These are phyloP conservation scores for Herpetospermum pedunculosum DNA, from an alignment of 306 rosid genomes.

Conservation along the genomic window DNA sequence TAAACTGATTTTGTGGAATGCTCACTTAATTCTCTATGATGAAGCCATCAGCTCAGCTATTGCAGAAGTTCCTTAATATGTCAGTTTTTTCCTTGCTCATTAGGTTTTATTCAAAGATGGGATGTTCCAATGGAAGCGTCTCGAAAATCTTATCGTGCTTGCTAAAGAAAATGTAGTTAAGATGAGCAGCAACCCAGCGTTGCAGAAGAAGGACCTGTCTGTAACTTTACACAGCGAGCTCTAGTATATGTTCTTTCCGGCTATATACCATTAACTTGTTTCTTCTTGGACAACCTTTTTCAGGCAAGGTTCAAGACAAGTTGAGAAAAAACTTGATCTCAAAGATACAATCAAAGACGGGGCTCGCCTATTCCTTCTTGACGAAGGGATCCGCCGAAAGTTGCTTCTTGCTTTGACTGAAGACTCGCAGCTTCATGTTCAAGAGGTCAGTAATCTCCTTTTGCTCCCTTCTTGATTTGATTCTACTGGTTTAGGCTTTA, in stretches of 20 bases:
- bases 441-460: conserved; percentile 49
- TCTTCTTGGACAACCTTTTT: conserved; percentile 8
- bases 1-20: background rate
- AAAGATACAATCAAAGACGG: conserved; percentile 94
- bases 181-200: conserved; percentile 94
- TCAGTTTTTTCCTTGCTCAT: background rate
- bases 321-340: conserved; percentile 70
- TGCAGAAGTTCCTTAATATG: background rate
- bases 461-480: background rate
- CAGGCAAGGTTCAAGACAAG: conserved; percentile 42
- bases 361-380: conserved; percentile 80
- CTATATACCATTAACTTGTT: conserved; percentile 14
- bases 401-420: conserved; percentile 94
- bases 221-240: conserved; percentile 21
- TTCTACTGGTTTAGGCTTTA: background rate
- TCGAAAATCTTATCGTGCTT: conserved; percentile 89
- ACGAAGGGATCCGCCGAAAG: conserved; percentile 82
- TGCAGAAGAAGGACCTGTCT: conserved; percentile 50
- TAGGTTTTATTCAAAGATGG: conserved; percentile 96
- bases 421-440: conserved; percentile 92
- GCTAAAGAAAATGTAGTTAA: conserved; percentile 91
- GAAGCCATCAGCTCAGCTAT: background rate
- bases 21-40: background rate
- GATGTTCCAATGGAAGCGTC: conserved; percentile 93
- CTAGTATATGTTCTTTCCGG: conserved; percentile 12